Percentiles rank a stretch among this genome's conserved stretches.
These are phyloP conservation scores for Xylogone sp. DNA, from an alignment of 2,329 filamentous ascomycete genomes.

Conservation along the genomic window DNA sequence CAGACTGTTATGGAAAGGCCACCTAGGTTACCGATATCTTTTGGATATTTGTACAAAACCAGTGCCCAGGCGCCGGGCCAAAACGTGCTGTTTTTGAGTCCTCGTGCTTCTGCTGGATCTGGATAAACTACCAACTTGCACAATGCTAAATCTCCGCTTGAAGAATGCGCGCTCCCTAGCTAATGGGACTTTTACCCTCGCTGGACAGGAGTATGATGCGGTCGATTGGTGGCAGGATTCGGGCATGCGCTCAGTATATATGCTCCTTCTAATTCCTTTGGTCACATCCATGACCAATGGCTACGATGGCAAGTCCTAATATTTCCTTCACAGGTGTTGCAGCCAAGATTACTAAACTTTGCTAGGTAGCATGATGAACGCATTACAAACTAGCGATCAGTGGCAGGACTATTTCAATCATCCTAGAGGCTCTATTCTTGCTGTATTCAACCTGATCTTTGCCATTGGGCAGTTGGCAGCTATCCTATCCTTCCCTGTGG, in stretches of 20 bases:
- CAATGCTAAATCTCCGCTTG: not conserved
- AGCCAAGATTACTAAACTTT: not conserved
- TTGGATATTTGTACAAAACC: too few species aligned
- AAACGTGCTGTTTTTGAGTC: too few species aligned
- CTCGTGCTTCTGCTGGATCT: too few species aligned
- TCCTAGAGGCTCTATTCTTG: slow-evolving; percentile 28
- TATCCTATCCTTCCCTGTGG: slow-evolving; percentile 31
- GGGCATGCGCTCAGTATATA: slow-evolving; percentile 50
- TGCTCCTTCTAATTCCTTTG: slow-evolving; percentile 29
- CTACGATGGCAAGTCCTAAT: slow-evolving; percentile 40
- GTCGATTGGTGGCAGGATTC: slow-evolving; percentile 43
- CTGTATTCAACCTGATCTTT: slow-evolving; percentile 22
- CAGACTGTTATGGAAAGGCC: too few species aligned
- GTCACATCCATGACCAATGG: slow-evolving; percentile 46
- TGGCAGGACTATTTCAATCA: slow-evolving; percentile 39
- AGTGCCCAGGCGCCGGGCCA: too few species aligned
- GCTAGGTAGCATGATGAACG: slow-evolving; percentile 40
- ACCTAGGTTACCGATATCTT: too few species aligned
- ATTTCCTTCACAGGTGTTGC: not conserved
- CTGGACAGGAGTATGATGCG: not conserved
- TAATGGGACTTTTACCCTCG: not conserved
- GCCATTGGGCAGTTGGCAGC: slow-evolving; percentile 46
- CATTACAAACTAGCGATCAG: slow-evolving; percentile 37
- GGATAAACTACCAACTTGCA: not conserved
- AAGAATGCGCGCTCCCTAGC: not conserved